phyloP scores from a whole-genome alignment of 805 yeast species.

The Pichia gijzeniarum region DNA sequence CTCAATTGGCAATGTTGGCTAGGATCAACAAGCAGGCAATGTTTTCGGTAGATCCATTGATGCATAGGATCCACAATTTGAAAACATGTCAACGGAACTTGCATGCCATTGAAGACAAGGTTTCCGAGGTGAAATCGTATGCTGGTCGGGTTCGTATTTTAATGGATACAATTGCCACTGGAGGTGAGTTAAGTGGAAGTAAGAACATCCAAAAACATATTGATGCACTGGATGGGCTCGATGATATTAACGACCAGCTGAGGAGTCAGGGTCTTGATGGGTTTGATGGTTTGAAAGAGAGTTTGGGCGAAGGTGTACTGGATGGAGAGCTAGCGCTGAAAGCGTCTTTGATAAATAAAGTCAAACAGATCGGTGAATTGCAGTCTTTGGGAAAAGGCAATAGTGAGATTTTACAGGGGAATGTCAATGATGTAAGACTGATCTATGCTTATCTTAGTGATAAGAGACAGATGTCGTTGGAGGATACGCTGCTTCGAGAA shows the following conservation, averaged over 20 bases:
- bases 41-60: slow-evolving; percentile 62
- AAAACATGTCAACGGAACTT: slow-evolving; percentile 51
- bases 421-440: background rate
- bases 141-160: slow-evolving; percentile 31
- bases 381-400: background rate
- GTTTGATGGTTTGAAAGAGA: slow-evolving; percentile 62
- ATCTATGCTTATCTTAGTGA: slow-evolving; percentile 37
- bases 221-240: slow-evolving; percentile 30
- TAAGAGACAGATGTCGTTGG: slow-evolving; percentile 24
- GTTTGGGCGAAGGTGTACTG: slow-evolving; percentile 48
- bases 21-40: slow-evolving; percentile 50
- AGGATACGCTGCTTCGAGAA: slow-evolving; percentile 35
- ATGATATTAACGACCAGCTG: slow-evolving; percentile 17
- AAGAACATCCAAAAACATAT: slow-evolving; percentile 40
- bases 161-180: slow-evolving; percentile 32
- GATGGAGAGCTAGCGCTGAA: slow-evolving; percentile 52
- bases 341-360: slow-evolving; percentile 40
- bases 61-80: slow-evolving; percentile 52
- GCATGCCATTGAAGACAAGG: slow-evolving; percentile 43
- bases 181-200: slow-evolving; percentile 20
- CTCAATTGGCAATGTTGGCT: slow-evolving; percentile 49
- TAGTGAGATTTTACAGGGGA: background rate
- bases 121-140: slow-evolving; percentile 31
- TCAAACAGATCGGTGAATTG: slow-evolving; percentile 27
- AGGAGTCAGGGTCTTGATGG: slow-evolving; percentile 31